Percentiles rank a stretch among this genome's conserved stretches.
phyloP scores from a whole-genome alignment of 257 asterid genomes.

The Jaltomata sinuosa region DNA sequence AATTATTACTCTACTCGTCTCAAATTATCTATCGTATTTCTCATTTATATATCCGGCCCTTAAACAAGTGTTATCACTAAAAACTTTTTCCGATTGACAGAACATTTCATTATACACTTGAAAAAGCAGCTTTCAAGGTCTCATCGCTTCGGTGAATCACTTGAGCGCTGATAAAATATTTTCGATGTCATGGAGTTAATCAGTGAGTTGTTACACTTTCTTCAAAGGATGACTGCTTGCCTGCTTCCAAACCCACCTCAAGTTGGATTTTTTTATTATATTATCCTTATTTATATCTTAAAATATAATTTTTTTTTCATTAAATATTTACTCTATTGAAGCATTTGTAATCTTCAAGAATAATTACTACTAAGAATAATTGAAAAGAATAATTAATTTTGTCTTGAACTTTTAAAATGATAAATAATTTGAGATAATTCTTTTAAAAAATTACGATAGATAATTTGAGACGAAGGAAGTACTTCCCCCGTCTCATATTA shows the following conservation, averaged over 20 bases:
- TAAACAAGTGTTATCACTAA: neutral
- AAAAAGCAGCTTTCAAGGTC: neutral
- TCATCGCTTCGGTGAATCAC: neutral
- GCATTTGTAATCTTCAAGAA: too few relatives aligned
- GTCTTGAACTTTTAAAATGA: too few relatives aligned
- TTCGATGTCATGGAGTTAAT: neutral
- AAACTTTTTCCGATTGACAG: neutral
- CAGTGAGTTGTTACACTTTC: neutral
- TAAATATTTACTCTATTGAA: too few relatives aligned
- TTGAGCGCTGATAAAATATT: neutral
- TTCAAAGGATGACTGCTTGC: neutral
- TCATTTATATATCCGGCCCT: rapidly evolving
- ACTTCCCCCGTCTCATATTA: too few relatives aligned
- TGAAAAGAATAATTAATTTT: too few relatives aligned
- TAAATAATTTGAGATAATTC: too few relatives aligned
- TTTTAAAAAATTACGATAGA: too few relatives aligned
- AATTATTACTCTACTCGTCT: neutral
- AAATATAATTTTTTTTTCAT: too few relatives aligned
- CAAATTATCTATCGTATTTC: neutral
- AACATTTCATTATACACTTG: neutral
- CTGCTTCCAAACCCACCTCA: too few relatives aligned
- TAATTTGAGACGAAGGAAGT: neutral
- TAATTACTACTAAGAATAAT: too few relatives aligned
- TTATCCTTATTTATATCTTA: too few relatives aligned
- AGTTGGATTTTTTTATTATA: too few relatives aligned